Base-by-base conservation (phyloP, 2,329 filamentous ascomycete species). In the Lachnellula suecica region DNA sequence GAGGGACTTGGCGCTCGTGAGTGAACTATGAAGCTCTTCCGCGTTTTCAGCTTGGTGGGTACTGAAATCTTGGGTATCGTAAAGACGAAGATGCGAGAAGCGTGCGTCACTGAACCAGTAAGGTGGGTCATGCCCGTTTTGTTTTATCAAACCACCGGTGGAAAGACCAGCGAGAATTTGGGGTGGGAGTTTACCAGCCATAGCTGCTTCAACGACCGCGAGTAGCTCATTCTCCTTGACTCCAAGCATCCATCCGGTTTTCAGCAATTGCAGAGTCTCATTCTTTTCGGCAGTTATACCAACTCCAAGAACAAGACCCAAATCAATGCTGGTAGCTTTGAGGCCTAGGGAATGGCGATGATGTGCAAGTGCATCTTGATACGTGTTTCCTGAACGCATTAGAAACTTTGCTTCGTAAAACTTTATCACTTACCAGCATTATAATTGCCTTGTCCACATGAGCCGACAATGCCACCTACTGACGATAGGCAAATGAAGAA, bases 241-340 rank as follows among this genome's bases (percentile, higher is more conserved):
- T 34, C 77, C 78, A 58, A 79, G 76, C 66, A 82, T 81, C 1
- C 75, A 74, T 11, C 81, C 72, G 77, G 82, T 80, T 2, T 40
- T 40, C 13, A 44, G 22, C 78, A 79, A 42, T 27, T n/a, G 22
- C 15, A 44, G 13, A 19, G 27, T 29, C 11, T 49, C 37, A 13
- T 38, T 17, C 15, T 43, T 40, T 29, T 52, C 35, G 34, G 46
- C 43, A 2, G 43, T 10, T 10, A 35, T 35, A 9, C 53, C 53
- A 7, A 54, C 34, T 15, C 40, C 52, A 13, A 22, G n/a, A 9
- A 57, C 48, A 9, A 40, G 22, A 42, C 54, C 47, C 15, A 61
- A 31, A 27, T 56, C 49, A 15, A 61, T 38, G 9, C 50, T 37
- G 10, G 42, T 45, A 10, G 45, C 54, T 13, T 29, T 17, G 17